Percentiles rank a stretch among this genome's conserved stretches.
Conservation (phyloP, 441 rosid genomes). For the Heliophila coronopifolia region DNA sequence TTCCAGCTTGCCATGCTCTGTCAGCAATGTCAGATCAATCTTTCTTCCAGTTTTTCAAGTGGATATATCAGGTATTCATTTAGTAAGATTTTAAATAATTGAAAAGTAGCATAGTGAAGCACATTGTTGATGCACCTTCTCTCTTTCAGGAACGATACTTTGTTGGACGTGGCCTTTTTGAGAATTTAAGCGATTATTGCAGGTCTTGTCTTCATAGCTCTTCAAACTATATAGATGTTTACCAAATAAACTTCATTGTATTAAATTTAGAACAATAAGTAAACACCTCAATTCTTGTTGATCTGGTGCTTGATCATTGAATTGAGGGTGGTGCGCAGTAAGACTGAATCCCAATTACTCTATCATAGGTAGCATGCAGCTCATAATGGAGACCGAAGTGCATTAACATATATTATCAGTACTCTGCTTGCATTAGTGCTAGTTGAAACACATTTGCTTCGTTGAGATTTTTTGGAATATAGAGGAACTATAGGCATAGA, state of each 20-base stretch:
- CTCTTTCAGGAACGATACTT: conserved; percentile 85
- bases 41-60: conserved; percentile 97
- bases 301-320: too few species aligned
- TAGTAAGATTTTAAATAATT: conserved; percentile 14
- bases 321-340: too few species aligned
- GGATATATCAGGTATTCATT: conserved; percentile 87
- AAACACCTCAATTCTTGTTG: too few species aligned
- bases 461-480: not conserved
- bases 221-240: conserved; percentile 8
- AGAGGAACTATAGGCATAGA: not conserved
- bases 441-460: conserved; percentile 9
- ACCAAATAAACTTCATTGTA: conserved; percentile 13
- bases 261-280: too few species aligned
- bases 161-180: conserved; percentile 98
- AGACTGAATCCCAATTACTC: too few species aligned
- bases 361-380: too few species aligned
- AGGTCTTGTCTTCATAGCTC: conserved; percentile 41
- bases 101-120: conserved; percentile 1
- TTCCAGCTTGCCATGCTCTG: conserved; percentile 82
- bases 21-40: conserved; percentile 91
- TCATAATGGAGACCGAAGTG: too few species aligned
- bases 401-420: conserved; percentile 51
- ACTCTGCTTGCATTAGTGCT: conserved; percentile 16
- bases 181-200: conserved; percentile 81
- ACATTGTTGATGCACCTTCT: conserved; percentile 16